Base-by-base conservation (phyloP, 257 asterid genomes). In the Solanum gracilifrons region DNA sequence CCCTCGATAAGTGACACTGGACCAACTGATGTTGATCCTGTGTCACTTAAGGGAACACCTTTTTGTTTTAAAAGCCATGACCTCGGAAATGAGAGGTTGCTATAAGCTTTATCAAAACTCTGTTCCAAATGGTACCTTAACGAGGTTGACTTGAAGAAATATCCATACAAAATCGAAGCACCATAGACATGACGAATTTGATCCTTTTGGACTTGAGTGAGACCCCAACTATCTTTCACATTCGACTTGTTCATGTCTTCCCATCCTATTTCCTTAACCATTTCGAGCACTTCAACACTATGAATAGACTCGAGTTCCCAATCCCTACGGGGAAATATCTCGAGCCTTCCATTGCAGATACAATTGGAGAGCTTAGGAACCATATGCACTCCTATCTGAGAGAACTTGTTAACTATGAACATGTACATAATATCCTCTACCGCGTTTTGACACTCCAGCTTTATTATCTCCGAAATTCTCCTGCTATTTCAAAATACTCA, bases 271-370 rank as follows among this genome's bases (percentile, higher is more conserved):
- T 93, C 96, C 88, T 90, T 92, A 55, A 97, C 93, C 95, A 97
- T 90, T 69, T 96, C 93, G 32, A 96, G 89, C 48, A 86, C 95
- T 89, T 95, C 98, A 27, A 75, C 58, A 87, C 91, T 90, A 82
- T 97, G 96, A 29, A 97, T 92, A 4, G 99, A 96, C 93, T 94
- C 94, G 6, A 97, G 98, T 51, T 95, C 98, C 95, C 97, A 94
- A 73, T 94, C 95, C 90, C 90, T 93, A 1, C 95, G 90, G 15
- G 99, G 98, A 83, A 90, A 89, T 55, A 97, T 93, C 92, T 97
- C 99, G 0, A 97, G 92, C 85, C 99, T 88, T 66, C 93, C 93
- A 60, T 93, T 92, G 31, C 82, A 95, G 48, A 94, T 82, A 87
- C 99, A 96, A 91, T 93, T 90, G 85, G 98, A 93, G 31, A 95